phyloP scores from a whole-genome alignment of 176 grass and related monocot species.

The Oryza meyeriana region DNA sequence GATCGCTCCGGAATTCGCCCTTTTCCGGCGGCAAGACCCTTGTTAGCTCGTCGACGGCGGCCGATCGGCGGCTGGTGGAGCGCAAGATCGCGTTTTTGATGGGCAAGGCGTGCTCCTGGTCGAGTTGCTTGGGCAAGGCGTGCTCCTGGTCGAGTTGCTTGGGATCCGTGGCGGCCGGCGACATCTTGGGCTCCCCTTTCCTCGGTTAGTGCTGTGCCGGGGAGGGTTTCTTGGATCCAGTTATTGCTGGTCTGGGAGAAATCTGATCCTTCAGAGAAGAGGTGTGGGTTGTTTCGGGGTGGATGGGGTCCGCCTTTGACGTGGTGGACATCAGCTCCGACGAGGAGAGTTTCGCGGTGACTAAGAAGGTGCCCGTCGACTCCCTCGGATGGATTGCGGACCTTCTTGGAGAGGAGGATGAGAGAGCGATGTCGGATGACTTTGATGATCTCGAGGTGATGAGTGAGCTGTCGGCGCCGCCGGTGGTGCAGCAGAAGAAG shows the following conservation, averaged over 20 bases:
- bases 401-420: constrained; percentile 21
- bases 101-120: constrained; percentile 22
- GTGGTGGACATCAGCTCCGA: constrained; percentile 95
- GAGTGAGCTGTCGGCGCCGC: constrained; percentile 42
- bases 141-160: constrained; percentile 10
- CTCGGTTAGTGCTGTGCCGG: too few relatives aligned
- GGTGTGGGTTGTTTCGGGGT: background rate
- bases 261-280: background rate
- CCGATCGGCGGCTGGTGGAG: constrained; percentile 10
- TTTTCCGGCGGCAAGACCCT: background rate
- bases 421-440: constrained; percentile 19
- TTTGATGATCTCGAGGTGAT: constrained; percentile 64
- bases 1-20: background rate
- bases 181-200: too few relatives aligned
- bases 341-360: constrained; percentile 48
- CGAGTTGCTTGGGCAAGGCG: constrained; percentile 3
- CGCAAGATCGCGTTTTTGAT: constrained; percentile 12
- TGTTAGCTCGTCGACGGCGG: background rate
- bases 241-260: background rate
- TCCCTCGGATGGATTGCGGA: constrained; percentile 29
- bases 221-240: constrained; percentile 20
- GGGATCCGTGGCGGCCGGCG: constrained; percentile 12
- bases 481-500: constrained; percentile 27
- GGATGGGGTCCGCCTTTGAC: constrained; percentile 42
- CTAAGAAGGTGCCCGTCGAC: background rate